These are phyloP conservation scores for Daldinia caldariorum DNA, from an alignment of 495 filamentous ascomycete species.

Conservation along the genomic window DNA sequence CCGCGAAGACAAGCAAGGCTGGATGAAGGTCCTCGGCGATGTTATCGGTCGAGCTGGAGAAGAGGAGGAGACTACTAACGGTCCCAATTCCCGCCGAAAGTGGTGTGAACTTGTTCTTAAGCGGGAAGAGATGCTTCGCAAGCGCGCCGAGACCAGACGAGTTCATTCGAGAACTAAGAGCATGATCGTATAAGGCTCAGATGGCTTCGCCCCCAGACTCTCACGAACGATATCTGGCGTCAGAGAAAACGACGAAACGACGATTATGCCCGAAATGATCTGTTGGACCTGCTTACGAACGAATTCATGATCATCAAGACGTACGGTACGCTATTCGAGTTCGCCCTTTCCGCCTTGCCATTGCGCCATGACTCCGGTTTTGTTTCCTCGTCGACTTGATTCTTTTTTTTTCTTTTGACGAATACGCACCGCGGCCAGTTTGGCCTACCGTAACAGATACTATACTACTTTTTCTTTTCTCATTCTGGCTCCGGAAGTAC, in stretches of 20 bases:
- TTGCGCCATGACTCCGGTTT: slow-evolving; percentile 2
- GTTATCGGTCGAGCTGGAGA: slow-evolving; percentile 72
- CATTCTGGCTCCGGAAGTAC: slow-evolving; percentile 9
- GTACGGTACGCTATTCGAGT: slow-evolving; percentile 6
- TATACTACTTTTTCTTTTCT: not conserved
- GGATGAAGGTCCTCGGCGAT: slow-evolving; percentile 91
- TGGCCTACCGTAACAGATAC: not conserved
- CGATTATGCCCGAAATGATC: slow-evolving; percentile 34
- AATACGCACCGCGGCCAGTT: not conserved
- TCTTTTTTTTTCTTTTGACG: slow-evolving; percentile 2
- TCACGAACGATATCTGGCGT: slow-evolving; percentile 23
- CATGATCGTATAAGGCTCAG: slow-evolving; percentile 54
- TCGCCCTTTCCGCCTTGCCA: slow-evolving; percentile 1
- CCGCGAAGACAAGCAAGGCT: slow-evolving; percentile 83
- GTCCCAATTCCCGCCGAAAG: slow-evolving; percentile 57
- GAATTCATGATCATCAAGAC: slow-evolving; percentile 28
- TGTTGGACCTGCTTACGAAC: slow-evolving; percentile 27
- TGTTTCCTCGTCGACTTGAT: slow-evolving; percentile 1
- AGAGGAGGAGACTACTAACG: slow-evolving; percentile 47
- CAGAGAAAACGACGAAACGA: slow-evolving; percentile 39
- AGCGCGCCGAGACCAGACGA: slow-evolving; percentile 52
- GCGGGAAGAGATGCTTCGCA: slow-evolving; percentile 59
- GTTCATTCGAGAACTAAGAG: slow-evolving; percentile 66
- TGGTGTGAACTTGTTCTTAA: slow-evolving; percentile 92
- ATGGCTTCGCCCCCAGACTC: slow-evolving; percentile 15